A percentile compares a stretch with the other conserved stretches of the same genome.
These are phyloP conservation scores for Podaxis sp. DNA, from an alignment of 768 basidiomycete genomes.

Conservation along the genomic window DNA sequence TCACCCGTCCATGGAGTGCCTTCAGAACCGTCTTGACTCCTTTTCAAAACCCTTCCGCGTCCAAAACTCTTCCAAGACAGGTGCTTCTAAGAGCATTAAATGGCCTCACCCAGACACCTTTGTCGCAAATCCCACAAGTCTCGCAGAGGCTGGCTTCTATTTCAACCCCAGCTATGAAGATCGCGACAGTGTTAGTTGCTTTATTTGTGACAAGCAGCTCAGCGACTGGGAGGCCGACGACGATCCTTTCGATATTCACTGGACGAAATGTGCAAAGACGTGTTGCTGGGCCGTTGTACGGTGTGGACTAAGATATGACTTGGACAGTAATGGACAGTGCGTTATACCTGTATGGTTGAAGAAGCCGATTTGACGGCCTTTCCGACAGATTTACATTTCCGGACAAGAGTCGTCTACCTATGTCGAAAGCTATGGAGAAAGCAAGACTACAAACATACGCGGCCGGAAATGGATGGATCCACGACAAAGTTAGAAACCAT, in stretches of 20 bases:
- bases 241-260: slow-evolving; percentile 85
- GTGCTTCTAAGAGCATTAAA: slow-evolving; percentile 45
- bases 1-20: slow-evolving; percentile 41
- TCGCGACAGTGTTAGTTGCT: slow-evolving; percentile 78
- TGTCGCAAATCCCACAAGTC: slow-evolving; percentile 63
- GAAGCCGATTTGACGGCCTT: background rate
- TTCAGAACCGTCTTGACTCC: slow-evolving; percentile 59
- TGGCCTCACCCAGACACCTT: slow-evolving; percentile 76
- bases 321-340: slow-evolving; percentile 54
- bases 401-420: slow-evolving; percentile 61
- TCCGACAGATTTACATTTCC: slow-evolving; percentile 50
- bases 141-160: slow-evolving; percentile 91
- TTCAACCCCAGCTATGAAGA: slow-evolving; percentile 66
- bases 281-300: slow-evolving; percentile 83
- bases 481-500: slow-evolving; percentile 58
- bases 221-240: slow-evolving; percentile 83
- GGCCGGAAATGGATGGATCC: slow-evolving; percentile 56
- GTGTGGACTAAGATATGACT: slow-evolving; percentile 61
- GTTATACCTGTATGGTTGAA: slow-evolving; percentile 14
- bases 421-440: slow-evolving; percentile 64
- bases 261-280: slow-evolving; percentile 51
- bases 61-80: slow-evolving; percentile 49
- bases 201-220: slow-evolving; percentile 76
- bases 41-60: slow-evolving; percentile 61
- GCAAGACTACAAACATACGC: slow-evolving; percentile 67